Evolutionary conservation across 306 rosid genomes (phyloP).

Genomic region (Urtica urens): DNA sequence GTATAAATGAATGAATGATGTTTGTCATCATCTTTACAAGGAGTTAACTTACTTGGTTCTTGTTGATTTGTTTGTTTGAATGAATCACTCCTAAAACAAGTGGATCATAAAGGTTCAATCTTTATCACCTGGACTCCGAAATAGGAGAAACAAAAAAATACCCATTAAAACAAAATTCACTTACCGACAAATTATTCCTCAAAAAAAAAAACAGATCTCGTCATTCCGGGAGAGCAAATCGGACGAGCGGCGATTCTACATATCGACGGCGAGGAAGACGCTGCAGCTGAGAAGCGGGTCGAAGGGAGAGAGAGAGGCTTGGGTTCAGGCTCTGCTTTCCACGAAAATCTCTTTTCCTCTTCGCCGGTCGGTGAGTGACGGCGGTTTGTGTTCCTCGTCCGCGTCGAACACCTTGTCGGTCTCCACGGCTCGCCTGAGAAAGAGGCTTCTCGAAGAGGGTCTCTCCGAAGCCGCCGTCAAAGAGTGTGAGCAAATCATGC

Average conservation of each 20-base stretch:
- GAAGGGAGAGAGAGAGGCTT: constrained; percentile 69
- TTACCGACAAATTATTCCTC: too few relatives aligned
- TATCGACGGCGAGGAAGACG: constrained; percentile 89
- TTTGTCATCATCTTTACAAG: too few relatives aligned
- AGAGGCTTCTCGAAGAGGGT: constrained; percentile 68
- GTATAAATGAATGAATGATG: too few relatives aligned
- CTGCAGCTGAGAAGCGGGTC: constrained; percentile 87
- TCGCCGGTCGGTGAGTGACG: constrained; percentile 29
- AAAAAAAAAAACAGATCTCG: constrained; percentile 47
- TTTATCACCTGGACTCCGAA: too few relatives aligned
- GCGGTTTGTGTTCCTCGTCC: constrained; percentile 41
- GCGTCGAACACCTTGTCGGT: constrained; percentile 49
- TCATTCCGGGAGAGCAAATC: constrained; percentile 93
- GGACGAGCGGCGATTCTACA: constrained; percentile 68
- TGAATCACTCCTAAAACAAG: too few relatives aligned
- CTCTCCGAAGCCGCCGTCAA: constrained; percentile 46
- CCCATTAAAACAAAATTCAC: too few relatives aligned
- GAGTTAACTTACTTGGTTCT: too few relatives aligned
- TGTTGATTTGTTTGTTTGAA: too few relatives aligned
- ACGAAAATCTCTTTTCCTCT: constrained; percentile 55
- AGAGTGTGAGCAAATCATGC: constrained; percentile 90
- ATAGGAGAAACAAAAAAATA: too few relatives aligned
- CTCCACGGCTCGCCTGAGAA: constrained; percentile 62
- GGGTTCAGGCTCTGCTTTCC: constrained; percentile 82
- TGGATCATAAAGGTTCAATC: too few relatives aligned